Evolutionary conservation across 1,139 yeast genomes (phyloP), one percentile per base, ranked within the genome.

Genomic region (Pneumocystis canis): DNA sequence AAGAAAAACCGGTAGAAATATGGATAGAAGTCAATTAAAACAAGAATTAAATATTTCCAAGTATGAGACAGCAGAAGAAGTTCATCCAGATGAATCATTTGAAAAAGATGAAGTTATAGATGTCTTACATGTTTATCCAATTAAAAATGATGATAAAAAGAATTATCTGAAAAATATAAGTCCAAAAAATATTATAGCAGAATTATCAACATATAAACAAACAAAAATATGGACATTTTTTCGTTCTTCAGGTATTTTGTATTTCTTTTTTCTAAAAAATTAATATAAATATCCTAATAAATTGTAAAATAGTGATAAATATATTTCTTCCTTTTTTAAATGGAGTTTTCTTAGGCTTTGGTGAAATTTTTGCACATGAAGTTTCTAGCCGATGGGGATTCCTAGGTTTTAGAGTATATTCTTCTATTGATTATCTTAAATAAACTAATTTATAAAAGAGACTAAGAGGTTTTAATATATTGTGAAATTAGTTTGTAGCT

Each of bases 291-390:
- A 14, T 11, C 11, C 25, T 6, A 18, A 9, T 47, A 25, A 47
- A 47, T 20, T 47, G 3, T 20, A 11, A 25, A 47, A 25, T 47
- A 47, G 54, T 89, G 2, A 84, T 92, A 67, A 90, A 92, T 70
- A 75, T 90, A 69, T 73, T 89, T 3, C 76, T 92, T 61, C 98
- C 98, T 1, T 89, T 92, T 70, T 78, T 92, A 67, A 92, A 92
- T 71, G 98, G 98, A 11, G 78, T 92, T 76, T 90, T 90, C 96
- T 80, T 92, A 66, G 98, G 98, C 0, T 89, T 90, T 73, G 98
- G 98, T 0, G 98, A 92, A 75, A 85, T 92, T 31, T 78, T 88
- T 68, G 98, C 97, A 18, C 97, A 90, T 72, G 97, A 92, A 71
- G 76, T 90, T 60, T 95, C 96, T 9, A 87, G 87, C 77, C 79